Percentiles rank a stretch among this genome's conserved stretches.
Evolutionary conservation across 1,139 yeast genomes (phyloP).

Genomic region (Suhomyces taliae): DNA sequence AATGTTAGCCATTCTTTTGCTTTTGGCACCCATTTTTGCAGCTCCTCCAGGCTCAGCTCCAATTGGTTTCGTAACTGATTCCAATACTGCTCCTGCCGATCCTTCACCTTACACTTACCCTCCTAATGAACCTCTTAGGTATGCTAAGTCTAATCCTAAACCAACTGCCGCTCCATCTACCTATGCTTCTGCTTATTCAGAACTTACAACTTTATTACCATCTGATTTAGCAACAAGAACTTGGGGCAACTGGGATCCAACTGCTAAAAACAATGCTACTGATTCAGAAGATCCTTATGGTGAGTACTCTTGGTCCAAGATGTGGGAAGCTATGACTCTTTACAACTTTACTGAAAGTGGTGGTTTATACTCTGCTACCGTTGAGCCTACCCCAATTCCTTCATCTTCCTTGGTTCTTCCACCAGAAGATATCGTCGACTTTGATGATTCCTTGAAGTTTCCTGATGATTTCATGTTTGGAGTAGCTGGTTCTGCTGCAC

Average conservation of each 20-base stretch:
- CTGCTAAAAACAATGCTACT: conserved; percentile 16
- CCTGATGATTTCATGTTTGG: conserved; percentile 24
- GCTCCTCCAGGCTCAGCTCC: neutral
- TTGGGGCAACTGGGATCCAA: conserved; percentile 17
- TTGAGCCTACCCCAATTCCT: conserved; percentile 24
- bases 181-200: conserved; percentile 3
- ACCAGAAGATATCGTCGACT: conserved; percentile 20
- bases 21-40: neutral
- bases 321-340: conserved; percentile 20
- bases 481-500: conserved; percentile 30
- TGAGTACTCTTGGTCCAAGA: conserved; percentile 21
- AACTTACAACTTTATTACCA: conserved; percentile 5
- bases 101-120: neutral
- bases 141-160: conserved; percentile 2
- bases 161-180: conserved; percentile 5
- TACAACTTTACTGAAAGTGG: conserved; percentile 16
- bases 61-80: neutral
- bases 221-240: conserved; percentile 4
- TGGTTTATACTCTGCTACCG: conserved; percentile 20
- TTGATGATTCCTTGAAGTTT: conserved; percentile 18
- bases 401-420: conserved; percentile 20
- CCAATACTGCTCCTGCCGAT: neutral
- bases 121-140: neutral
- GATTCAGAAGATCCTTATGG: conserved; percentile 24
- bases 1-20: neutral